Conservation (phyloP, 2,329 filamentous ascomycete species). For the Cordyceps cicadae region DNA sequence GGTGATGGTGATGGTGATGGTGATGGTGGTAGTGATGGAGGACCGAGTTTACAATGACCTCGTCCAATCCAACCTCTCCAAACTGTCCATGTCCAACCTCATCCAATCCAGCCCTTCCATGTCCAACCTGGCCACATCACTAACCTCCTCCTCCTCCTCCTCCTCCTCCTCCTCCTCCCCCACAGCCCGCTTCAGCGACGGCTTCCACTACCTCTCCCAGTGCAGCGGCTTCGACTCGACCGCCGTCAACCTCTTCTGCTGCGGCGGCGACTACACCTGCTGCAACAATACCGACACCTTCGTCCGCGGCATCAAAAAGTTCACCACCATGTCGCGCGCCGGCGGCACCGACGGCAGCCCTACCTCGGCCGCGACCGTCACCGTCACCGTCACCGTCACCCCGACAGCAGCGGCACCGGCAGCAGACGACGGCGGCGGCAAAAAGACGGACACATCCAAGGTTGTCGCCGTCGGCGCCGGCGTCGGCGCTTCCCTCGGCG, state of each 20-base stretch:
- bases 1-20: too few species aligned
- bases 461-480: neutral
- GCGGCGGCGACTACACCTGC: constrained; percentile 3
- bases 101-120: neutral
- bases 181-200: neutral
- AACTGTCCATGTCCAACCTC: too few species aligned
- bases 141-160: too few species aligned
- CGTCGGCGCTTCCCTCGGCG: neutral
- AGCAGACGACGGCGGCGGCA: neutral
- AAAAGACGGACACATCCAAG: neutral
- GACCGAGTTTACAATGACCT: too few species aligned
- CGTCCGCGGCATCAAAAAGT: neutral
- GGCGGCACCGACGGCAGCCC: neutral
- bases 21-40: too few species aligned
- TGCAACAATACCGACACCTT: neutral
- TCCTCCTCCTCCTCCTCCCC: too few species aligned
- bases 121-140: too few species aligned
- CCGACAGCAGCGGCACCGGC: too few species aligned
- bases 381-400: too few species aligned
- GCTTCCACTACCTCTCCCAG: neutral
- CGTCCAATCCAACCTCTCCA: too few species aligned
- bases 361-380: neutral
- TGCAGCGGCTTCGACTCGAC: constrained; percentile 5
- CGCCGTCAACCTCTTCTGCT: constrained; percentile 1
- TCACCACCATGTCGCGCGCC: constrained; percentile 1